Percentiles rank a stretch among this genome's conserved stretches.
Evolutionary conservation across 768 basidiomycete genomes (phyloP).

Genomic region (Suillus lakei): DNA sequence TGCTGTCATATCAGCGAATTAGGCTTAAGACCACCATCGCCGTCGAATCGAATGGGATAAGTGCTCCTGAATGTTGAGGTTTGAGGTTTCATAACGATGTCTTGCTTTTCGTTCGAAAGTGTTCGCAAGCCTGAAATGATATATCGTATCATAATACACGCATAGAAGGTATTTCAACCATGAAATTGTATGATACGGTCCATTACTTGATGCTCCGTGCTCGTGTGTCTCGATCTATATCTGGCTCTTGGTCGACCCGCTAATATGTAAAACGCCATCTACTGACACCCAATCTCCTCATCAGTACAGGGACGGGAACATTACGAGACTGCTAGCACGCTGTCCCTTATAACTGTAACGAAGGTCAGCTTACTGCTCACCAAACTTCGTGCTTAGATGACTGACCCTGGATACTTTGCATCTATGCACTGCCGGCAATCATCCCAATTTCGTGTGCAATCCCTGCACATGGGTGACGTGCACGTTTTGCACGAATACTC

Average conservation of each 20-base stretch:
- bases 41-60: background rate
- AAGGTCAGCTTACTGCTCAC: background rate
- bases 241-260: background rate
- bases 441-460: slow-evolving; percentile 6
- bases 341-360: background rate
- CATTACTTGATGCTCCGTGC: background rate
- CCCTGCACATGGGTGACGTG: slow-evolving; percentile 1
- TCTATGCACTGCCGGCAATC: background rate
- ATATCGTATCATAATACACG: background rate
- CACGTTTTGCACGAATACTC: slow-evolving; percentile 1
- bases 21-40: background rate
- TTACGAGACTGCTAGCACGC: background rate
- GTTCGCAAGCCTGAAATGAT: background rate
- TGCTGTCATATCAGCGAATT: slow-evolving; percentile 1
- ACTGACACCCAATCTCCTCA: background rate
- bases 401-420: slow-evolving; percentile 5
- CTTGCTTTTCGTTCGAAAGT: background rate
- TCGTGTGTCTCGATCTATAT: background rate
- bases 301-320: background rate
- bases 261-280: background rate
- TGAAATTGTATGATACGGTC: slow-evolving; percentile 2
- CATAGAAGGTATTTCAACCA: background rate
- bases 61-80: background rate
- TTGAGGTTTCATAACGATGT: background rate
- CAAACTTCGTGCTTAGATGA: background rate